Evolutionary conservation across 257 asterid species (phyloP).

Genomic region (Dorcoceras hygrometricum): DNA sequence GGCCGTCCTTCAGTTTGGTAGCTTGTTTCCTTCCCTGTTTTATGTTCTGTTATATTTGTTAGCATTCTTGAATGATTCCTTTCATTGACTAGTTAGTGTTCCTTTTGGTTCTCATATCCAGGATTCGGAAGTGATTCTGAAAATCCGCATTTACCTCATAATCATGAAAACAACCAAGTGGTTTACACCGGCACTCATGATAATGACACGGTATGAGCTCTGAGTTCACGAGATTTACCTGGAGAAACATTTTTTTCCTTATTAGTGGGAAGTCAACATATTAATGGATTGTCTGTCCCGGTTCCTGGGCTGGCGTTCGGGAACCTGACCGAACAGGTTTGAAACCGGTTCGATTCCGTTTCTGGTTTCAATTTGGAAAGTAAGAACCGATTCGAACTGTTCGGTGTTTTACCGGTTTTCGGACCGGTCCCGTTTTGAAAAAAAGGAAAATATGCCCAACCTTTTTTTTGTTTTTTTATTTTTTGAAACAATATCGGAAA

Average conservation of each 20-base stretch:
- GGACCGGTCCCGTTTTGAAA: too few relatives aligned
- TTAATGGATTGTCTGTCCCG: too few relatives aligned
- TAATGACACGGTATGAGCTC: conserved; percentile 74
- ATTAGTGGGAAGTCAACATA: too few relatives aligned
- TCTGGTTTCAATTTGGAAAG: too few relatives aligned
- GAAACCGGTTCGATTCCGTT: too few relatives aligned
- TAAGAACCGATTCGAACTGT: too few relatives aligned
- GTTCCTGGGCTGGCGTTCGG: too few relatives aligned
- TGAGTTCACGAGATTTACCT: conserved; percentile 9
- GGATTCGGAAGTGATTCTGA: conserved; percentile 97
- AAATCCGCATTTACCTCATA: conserved; percentile 95
- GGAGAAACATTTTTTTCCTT: conserved; percentile 1
- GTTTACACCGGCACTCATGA: conserved; percentile 99
- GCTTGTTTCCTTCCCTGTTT: conserved; percentile 21
- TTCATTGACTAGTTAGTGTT: conserved; percentile 21
- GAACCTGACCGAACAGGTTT: too few relatives aligned
- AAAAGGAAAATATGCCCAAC: too few relatives aligned
- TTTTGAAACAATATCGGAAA: too few relatives aligned
- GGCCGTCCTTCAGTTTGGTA: conserved; percentile 99
- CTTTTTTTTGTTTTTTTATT: too few relatives aligned
- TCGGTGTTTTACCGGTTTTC: too few relatives aligned
- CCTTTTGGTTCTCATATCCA: conserved; percentile 30
- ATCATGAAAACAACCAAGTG: conserved; percentile 91
- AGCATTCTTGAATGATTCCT: conserved; percentile 23
- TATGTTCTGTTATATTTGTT: conserved; percentile 16